phyloP scores from a whole-genome alignment of 495 filamentous ascomycete species.

The Immersiella caudata region DNA sequence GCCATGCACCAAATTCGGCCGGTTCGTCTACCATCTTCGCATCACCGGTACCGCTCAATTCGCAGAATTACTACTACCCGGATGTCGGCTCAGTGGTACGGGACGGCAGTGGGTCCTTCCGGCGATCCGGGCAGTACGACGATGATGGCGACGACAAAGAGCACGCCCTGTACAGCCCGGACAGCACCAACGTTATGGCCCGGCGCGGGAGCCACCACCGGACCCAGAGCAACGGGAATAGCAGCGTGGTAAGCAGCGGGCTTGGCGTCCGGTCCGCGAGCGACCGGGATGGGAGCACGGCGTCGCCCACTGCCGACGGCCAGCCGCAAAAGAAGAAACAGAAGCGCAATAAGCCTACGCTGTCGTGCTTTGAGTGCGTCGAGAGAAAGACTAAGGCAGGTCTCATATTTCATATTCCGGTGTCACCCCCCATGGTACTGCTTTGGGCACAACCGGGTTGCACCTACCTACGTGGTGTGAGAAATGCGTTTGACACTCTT shows the following conservation, averaged over 20 bases:
- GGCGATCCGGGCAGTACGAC: neutral
- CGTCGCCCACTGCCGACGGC: constrained; percentile 38
- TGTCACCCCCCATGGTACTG: neutral
- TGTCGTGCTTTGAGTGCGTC: constrained; percentile 73
- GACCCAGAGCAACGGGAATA: constrained; percentile 14
- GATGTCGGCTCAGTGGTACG: constrained; percentile 1
- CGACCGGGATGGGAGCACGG: constrained; percentile 33
- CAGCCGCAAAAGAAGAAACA: constrained; percentile 60
- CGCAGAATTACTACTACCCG: constrained; percentile 22
- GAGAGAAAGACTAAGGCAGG: constrained; percentile 70
- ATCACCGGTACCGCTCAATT: constrained; percentile 28
- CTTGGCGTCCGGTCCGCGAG: constrained; percentile 23
- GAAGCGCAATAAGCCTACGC: constrained; percentile 74
- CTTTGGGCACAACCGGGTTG: neutral
- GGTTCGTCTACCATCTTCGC: constrained; percentile 42
- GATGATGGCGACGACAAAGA: constrained; percentile 11
- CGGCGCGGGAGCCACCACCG: constrained; percentile 12
- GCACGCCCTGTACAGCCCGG: constrained; percentile 11
- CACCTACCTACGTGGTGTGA: neutral
- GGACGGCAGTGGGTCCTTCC: neutral
- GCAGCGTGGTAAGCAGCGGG: constrained; percentile 17
- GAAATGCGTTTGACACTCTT: too few species aligned
- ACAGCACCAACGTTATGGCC: constrained; percentile 2
- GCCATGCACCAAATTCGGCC: constrained; percentile 37
- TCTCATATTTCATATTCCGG: constrained; percentile 14